Conservation (phyloP, 768 basidiomycete genomes). For the Mycena venus region DNA sequence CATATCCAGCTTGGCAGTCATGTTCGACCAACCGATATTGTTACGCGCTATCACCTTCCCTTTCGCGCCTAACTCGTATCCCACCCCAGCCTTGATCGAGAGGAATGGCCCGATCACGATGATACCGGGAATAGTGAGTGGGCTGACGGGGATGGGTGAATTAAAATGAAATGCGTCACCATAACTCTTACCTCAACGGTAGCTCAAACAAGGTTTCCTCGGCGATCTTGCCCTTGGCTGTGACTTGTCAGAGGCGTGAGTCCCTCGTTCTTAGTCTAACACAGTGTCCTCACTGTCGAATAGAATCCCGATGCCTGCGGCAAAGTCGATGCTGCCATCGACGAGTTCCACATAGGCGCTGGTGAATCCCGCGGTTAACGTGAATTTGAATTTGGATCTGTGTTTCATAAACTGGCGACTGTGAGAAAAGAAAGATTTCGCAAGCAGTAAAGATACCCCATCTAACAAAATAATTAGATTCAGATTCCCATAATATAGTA, state of each 20-base stretch:
- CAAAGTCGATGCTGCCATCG: not conserved
- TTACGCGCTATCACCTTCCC: not conserved
- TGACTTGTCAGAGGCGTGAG: no score
- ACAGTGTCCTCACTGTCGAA: not conserved
- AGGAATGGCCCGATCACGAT: not conserved
- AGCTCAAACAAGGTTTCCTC: no score
- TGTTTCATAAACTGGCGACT: not conserved
- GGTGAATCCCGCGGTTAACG: not conserved
- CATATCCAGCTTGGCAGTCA: conserved; percentile 1
- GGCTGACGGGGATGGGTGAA: no score
- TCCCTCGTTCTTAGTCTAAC: no score
- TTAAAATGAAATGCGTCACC: no score
- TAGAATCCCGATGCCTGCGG: not conserved
- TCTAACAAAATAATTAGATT: not conserved
- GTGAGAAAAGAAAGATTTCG: no score
- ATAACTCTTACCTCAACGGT: no score
- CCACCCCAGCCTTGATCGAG: not conserved
- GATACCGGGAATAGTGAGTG: not conserved
- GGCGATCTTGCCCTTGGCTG: no score
- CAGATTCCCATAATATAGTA: no score
- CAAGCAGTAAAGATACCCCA: no score
- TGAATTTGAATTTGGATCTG: not conserved
- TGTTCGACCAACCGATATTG: conserved; percentile 14
- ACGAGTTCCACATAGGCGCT: not conserved
- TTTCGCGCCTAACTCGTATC: not conserved